These are phyloP conservation scores for Lasiodiplodia citricola DNA, from an alignment of 2,329 filamentous ascomycete genomes.

Conservation along the genomic window DNA sequence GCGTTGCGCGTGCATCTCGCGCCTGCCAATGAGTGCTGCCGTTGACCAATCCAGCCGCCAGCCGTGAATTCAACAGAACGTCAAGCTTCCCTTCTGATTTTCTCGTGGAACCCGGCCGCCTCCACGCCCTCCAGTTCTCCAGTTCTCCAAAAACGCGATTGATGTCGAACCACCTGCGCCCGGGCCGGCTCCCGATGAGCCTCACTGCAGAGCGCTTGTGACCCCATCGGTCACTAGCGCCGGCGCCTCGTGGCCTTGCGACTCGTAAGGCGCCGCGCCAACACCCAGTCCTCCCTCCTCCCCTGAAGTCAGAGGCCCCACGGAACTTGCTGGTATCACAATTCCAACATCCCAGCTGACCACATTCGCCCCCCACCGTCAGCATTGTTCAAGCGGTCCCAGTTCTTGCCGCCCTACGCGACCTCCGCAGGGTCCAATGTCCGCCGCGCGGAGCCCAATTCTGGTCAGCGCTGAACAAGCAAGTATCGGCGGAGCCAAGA, in stretches of 20 bases:
- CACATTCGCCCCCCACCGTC: neutral
- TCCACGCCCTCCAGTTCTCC: neutral
- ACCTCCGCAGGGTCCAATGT: neutral
- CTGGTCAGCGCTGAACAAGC: neutral
- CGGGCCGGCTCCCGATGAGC: slow-evolving; percentile 19
- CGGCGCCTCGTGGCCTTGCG: slow-evolving; percentile 2
- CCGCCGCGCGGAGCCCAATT: neutral
- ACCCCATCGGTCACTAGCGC: slow-evolving; percentile 4
- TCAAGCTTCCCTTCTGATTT: neutral
- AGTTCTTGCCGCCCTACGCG: neutral
- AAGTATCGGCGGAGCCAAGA: too few species aligned
- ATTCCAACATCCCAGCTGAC: neutral
- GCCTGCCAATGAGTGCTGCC: slow-evolving; percentile 3
- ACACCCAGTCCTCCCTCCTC: neutral
- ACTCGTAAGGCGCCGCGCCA: neutral
- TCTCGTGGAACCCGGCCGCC: neutral
- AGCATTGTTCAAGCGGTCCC: neutral
- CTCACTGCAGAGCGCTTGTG: slow-evolving; percentile 2
- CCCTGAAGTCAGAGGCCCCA: neutral
- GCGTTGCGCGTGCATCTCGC: slow-evolving; percentile 4
- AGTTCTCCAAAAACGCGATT: neutral
- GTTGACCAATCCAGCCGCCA: neutral
- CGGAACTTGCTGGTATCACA: neutral
- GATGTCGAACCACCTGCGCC: neutral
- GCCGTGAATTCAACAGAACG: neutral